Evolutionary conservation across 2,329 filamentous ascomycete genomes (phyloP), one percentile per base, ranked within the genome.

Genomic region (Dissoconium aciculare): DNA sequence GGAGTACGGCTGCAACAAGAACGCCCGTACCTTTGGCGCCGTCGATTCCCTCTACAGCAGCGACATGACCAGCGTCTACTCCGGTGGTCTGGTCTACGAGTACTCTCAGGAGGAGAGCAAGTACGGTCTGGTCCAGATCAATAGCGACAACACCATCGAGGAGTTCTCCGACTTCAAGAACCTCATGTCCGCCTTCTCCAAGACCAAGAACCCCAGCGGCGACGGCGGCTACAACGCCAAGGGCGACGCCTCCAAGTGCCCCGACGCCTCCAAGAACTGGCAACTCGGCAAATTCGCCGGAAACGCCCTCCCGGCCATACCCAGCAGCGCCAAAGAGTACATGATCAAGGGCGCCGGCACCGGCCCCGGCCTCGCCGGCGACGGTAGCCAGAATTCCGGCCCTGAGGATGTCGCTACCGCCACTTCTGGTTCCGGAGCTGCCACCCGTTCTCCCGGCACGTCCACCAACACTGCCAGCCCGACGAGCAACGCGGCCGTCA

Each of bases 41-140:
- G 57, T 58, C 28, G 8, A 23, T 8, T 67, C 85, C 27, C 66
- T 98, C 35, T 95, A 94, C 76, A 71, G 64, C 58, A 59, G 57
- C 12, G 55, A 93, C 37, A 95, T 95, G 87, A 84, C 78, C 5
- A 46, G 57, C 11, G 84, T 94, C 48, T 95, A 93, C 70, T 94
- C 85, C 24, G 89, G 89, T 49, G 89, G 89, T 55, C 71, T 98
- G 23, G 80, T 94, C 56, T 98, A 94, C 62, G 85, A 95, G 60
- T 98, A 93, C 65, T 76, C 79, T 6, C 62, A 78, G 50, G 83
- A 91, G 58, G 66, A 67, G 38, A 82, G 75, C 60, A 66, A 75
- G 27, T 95, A 74, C 57, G 87, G 85, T 41, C 75, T 92, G 36
- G 83, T 85, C 51, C 59, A 70, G 35, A 63, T 89, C 49, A 50